A percentile compares a stretch with the other conserved stretches of the same genome.
Conservation (phyloP, 805 yeast species). For the Cyberlindnera lachancei region DNA sequence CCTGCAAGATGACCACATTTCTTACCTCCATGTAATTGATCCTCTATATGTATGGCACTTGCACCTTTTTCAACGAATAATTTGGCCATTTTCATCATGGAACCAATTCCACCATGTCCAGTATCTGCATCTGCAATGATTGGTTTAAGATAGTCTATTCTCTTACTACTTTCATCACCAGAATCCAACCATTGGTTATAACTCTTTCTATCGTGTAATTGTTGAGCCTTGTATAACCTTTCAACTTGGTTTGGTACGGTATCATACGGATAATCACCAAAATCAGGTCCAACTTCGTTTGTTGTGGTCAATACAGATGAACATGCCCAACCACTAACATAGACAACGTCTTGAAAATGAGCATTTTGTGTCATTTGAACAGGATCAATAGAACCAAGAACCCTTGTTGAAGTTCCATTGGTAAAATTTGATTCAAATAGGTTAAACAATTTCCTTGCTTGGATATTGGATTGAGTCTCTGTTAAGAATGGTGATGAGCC, state of each 20-base stretch:
- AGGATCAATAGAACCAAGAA: constrained; percentile 57
- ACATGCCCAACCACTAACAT: constrained; percentile 58
- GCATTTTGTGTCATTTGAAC: constrained; percentile 54
- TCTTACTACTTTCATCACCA: constrained; percentile 10
- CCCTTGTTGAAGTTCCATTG: constrained; percentile 41
- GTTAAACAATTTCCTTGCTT: constrained; percentile 44
- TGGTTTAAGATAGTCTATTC: constrained; percentile 48
- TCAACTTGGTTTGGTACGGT: constrained; percentile 65
- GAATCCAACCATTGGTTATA: constrained; percentile 32
- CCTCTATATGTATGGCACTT: constrained; percentile 59
- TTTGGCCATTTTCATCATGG: constrained; percentile 60
- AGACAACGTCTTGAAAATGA: constrained; percentile 42
- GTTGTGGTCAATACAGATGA: constrained; percentile 51
- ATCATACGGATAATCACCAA: constrained; percentile 64
- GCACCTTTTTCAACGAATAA: constrained; percentile 62
- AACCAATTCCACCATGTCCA: constrained; percentile 56
- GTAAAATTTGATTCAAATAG: constrained; percentile 33
- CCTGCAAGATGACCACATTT: constrained; percentile 61
- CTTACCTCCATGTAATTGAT: constrained; percentile 59
- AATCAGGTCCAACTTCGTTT: constrained; percentile 57
- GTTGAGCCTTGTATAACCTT: constrained; percentile 50
- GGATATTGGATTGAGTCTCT: constrained; percentile 40
- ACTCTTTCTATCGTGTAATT: constrained; percentile 46
- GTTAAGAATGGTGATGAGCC: constrained; percentile 36
- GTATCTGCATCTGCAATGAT: constrained; percentile 63